phyloP scores from a whole-genome alignment of 148 eudicot species.

The Chenopodium berlandieri region DNA sequence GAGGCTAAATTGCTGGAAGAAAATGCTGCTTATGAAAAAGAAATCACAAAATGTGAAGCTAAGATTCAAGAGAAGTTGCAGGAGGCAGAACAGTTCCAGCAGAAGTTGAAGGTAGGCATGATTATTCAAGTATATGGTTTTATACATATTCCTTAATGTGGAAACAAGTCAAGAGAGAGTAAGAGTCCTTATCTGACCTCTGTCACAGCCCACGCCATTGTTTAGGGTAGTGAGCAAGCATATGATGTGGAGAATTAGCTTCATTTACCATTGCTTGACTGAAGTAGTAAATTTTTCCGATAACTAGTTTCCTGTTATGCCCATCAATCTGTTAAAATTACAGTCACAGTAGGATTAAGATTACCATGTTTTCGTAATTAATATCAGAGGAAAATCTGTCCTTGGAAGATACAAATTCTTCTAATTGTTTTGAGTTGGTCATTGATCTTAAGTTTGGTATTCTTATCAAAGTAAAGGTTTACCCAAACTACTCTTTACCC shows the following conservation, averaged over 20 bases:
- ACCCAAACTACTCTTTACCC: neutral
- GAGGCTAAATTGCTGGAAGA: slow-evolving; percentile 69
- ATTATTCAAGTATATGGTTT: neutral
- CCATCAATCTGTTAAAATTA: neutral
- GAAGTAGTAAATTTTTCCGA: neutral
- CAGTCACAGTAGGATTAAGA: neutral
- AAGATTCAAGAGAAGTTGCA: slow-evolving; percentile 78
- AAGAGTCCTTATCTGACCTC: neutral
- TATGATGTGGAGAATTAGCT: neutral
- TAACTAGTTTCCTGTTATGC: neutral
- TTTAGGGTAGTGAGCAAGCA: neutral
- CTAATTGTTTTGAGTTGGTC: neutral
- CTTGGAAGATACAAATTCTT: slow-evolving; percentile 1
- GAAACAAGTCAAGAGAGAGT: neutral
- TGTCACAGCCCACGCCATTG: neutral
- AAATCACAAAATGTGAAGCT: slow-evolving; percentile 60
- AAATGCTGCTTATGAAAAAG: slow-evolving; percentile 76
- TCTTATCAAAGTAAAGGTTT: neutral
- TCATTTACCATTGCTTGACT: neutral
- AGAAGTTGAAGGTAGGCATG: slow-evolving; percentile 62
- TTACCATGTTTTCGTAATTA: neutral
- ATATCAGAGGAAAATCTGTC: neutral
- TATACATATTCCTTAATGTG: neutral
- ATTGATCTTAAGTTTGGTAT: too few relatives aligned
- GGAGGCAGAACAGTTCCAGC: slow-evolving; percentile 57